Conservation (phyloP, 345 rosid genomes). For the Sonneratia alba region DNA sequence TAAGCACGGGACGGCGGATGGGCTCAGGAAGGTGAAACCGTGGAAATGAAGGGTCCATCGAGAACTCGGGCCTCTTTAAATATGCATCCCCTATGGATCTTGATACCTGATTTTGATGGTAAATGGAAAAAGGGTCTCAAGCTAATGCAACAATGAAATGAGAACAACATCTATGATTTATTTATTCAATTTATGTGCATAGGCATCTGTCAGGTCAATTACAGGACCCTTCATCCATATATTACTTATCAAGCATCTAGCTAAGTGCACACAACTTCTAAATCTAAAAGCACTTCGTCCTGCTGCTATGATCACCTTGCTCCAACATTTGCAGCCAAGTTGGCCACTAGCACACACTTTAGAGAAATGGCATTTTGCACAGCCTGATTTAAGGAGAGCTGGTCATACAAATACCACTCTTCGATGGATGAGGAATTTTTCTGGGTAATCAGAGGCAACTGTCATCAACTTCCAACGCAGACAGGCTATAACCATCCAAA, state of each 20-base stretch:
- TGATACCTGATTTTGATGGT: slow-evolving; percentile 45
- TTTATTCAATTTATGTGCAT: neutral
- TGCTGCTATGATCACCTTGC: neutral
- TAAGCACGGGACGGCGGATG: slow-evolving; percentile 63
- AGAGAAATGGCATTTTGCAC: too few relatives aligned
- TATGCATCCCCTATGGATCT: slow-evolving; percentile 97
- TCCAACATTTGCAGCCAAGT: neutral
- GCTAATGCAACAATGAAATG: neutral
- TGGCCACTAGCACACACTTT: too few relatives aligned
- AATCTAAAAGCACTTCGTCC: neutral
- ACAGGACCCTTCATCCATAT: too few relatives aligned
- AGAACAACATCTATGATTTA: neutral
- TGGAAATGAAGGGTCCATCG: slow-evolving; percentile 77
- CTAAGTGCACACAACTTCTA: neutral
- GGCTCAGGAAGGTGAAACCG: slow-evolving; percentile 72
- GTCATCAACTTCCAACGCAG: too few relatives aligned
- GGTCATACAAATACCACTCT: too few relatives aligned
- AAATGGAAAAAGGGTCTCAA: neutral
- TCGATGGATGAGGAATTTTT: too few relatives aligned
- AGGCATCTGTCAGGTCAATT: neutral
- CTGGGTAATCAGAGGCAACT: too few relatives aligned
- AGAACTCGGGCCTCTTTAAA: slow-evolving; percentile 79
- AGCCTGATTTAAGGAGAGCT: too few relatives aligned
- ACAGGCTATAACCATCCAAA: too few relatives aligned
- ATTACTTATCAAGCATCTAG: too few relatives aligned